These are phyloP conservation scores for Syzygium malaccense DNA, from an alignment of 441 rosid genomes.

Conservation along the genomic window DNA sequence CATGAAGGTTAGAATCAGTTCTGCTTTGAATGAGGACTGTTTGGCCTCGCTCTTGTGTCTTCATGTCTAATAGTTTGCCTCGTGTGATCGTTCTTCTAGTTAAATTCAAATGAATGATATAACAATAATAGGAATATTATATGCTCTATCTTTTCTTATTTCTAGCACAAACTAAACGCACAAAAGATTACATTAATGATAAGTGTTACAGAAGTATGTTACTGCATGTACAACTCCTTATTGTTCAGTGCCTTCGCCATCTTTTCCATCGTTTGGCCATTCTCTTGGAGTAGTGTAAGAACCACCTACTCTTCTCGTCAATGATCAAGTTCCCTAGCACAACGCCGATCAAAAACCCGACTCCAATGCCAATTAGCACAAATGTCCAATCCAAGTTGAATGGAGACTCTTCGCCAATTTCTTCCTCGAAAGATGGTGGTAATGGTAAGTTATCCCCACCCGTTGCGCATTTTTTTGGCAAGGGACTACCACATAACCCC, in stretches of 20 bases:
- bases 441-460: neutral
- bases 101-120: no score
- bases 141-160: no score
- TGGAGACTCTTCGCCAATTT: fast-evolving
- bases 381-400: neutral
- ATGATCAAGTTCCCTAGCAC: neutral
- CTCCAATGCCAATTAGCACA: fast-evolving
- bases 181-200: neutral
- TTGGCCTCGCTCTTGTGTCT: no score
- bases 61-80: no score
- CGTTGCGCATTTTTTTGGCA: neutral
- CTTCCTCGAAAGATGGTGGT: fast-evolving
- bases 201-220: fast-evolving
- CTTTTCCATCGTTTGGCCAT: neutral
- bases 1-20: no score
- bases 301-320: neutral
- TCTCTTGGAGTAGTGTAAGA: neutral
- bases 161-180: neutral
- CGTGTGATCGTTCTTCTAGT: no score
- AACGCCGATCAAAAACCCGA: neutral
- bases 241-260: neutral
- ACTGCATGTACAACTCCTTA: neutral
- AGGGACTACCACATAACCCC: neutral
- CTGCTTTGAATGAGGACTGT: no score
- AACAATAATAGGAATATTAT: neutral